phyloP scores from a whole-genome alignment of 2,329 filamentous ascomycete species.

The Microcyclospora pomicola region DNA sequence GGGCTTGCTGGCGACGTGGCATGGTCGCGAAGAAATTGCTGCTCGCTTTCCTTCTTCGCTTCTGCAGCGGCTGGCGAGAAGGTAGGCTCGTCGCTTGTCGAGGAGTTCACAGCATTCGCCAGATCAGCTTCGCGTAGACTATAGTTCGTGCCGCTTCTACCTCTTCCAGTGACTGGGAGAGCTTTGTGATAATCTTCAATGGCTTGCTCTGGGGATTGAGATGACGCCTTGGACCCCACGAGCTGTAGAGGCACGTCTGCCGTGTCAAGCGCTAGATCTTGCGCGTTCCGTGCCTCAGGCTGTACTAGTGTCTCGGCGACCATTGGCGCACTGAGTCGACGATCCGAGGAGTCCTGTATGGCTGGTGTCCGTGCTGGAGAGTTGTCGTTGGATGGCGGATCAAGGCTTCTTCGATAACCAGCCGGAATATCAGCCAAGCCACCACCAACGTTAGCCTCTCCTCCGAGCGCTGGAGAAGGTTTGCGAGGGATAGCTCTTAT shows the following conservation, averaged over 20 bases:
- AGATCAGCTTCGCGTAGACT: constrained; percentile 21
- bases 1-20: constrained; percentile 2
- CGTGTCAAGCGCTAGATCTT: constrained; percentile 7
- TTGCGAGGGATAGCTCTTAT: constrained; percentile 20
- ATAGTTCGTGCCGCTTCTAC: constrained; percentile 20
- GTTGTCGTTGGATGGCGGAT: constrained; percentile 44
- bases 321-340: constrained; percentile 15
- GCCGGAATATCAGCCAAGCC: constrained; percentile 29
- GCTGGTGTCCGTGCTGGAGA: constrained; percentile 48
- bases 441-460: constrained; percentile 27
- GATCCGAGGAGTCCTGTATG: constrained; percentile 25
- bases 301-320: constrained; percentile 12
- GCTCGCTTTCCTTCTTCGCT: constrained; percentile 9
- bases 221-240: constrained; percentile 5
- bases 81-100: constrained; percentile 8
- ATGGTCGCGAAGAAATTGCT: constrained; percentile 17
- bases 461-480: constrained; percentile 21
- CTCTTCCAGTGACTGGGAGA: constrained; percentile 12
- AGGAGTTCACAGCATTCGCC: constrained; percentile 14
- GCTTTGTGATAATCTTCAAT: constrained; percentile 4
- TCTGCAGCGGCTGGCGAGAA: constrained; percentile 12
- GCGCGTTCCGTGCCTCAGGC: constrained; percentile 11
- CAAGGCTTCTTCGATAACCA: constrained; percentile 44
- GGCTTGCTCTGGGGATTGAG: constrained; percentile 2
- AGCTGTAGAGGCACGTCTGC: constrained; percentile 7